Evolutionary conservation across 139 green algal species (phyloP), one percentile per base, ranked within the genome.

Genomic region (Chlamydomonas sp.): DNA sequence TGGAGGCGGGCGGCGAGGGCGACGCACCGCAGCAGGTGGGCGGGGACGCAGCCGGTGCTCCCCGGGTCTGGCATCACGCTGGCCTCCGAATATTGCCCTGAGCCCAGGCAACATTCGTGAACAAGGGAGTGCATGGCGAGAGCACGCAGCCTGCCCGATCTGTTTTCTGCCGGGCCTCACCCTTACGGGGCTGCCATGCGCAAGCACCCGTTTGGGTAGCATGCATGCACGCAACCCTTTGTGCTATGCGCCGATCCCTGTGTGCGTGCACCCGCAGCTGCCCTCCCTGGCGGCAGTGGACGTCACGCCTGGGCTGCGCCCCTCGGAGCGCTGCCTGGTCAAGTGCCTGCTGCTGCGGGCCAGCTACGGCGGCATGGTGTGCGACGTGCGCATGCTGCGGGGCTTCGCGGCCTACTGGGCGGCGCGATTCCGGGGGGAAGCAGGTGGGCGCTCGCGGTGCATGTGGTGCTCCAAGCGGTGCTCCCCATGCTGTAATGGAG

Each of bases 281-380:
- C 31, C 31, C 31, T 49, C 72, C 59, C 76, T 80, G 5, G 57
- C 76, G 14, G 59, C 77, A 8, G 83, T 77, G 63, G 83, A 88
- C 63, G 83, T 67, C 31, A 6, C 31, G 31, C 63, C 62, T 63
- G 57, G 31, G 15, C 78, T 79, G 78, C 68, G 78, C n/a, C 5
- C 67, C 14, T n/a, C 77, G 8, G 91, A 91, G 73, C 78, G 78
- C 1, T 62, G 86, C 79, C 89, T 95, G 60, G 80, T 96, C 3
- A 90, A 87, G 17, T 83, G 83, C 83, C 85, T 95, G 78, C 63
- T 92, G 78, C 66, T 94, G 69, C 85, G 93, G 0, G 90, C 91
- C 16, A 79, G 89, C 49, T 95, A 90, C 78, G 93, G 93, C 8
- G 93, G 93, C 78, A 95, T 95, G 91, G 68, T 63, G 2, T 79